Evolutionary conservation across 1,284 basidiomycete species (phyloP).

Genomic region (Crucibulum cyathiforme): DNA sequence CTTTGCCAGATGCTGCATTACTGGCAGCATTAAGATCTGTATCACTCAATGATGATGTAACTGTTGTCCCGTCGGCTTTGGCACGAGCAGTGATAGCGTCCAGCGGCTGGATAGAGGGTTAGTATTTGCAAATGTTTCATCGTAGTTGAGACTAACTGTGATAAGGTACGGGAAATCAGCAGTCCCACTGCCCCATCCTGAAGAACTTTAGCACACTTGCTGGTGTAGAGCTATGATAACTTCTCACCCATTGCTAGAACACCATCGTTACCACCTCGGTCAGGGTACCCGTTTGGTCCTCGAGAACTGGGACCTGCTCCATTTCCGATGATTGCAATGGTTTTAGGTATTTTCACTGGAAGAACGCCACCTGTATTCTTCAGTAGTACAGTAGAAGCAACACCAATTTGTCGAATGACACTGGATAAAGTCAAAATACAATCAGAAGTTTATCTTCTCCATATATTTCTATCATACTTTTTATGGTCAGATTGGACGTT

Average conservation of each 20-base stretch:
- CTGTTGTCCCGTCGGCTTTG: slow-evolving; percentile 39
- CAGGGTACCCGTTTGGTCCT: slow-evolving; percentile 65
- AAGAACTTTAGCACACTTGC: background rate
- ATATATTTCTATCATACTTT: slow-evolving; percentile 39
- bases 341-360: slow-evolving; percentile 60
- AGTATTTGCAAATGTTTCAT: background rate
- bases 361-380: slow-evolving; percentile 69
- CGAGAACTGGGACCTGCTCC: slow-evolving; percentile 62
- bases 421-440: slow-evolving; percentile 30
- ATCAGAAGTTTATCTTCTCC: background rate
- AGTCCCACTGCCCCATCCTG: slow-evolving; percentile 55
- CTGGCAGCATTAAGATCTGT: slow-evolving; percentile 53
- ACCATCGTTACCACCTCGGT: slow-evolving; percentile 56
- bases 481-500: slow-evolving; percentile 73
- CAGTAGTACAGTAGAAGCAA: slow-evolving; percentile 73
- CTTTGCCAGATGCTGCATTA: slow-evolving; percentile 48
- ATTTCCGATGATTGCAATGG: slow-evolving; percentile 66
- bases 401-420: slow-evolving; percentile 71
- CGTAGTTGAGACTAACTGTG: slow-evolving; percentile 40
- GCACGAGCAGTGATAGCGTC: slow-evolving; percentile 50
- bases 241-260: slow-evolving; percentile 73
- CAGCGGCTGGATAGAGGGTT: slow-evolving; percentile 36
- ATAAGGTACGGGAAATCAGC: slow-evolving; percentile 58
- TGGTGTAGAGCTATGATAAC: background rate
- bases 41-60: slow-evolving; percentile 59